A percentile compares a stretch with the other conserved stretches of the same genome.
These are phyloP conservation scores for Lodderomyces metapsilosis DNA, from an alignment of 1,139 yeast species.

Conservation along the genomic window DNA sequence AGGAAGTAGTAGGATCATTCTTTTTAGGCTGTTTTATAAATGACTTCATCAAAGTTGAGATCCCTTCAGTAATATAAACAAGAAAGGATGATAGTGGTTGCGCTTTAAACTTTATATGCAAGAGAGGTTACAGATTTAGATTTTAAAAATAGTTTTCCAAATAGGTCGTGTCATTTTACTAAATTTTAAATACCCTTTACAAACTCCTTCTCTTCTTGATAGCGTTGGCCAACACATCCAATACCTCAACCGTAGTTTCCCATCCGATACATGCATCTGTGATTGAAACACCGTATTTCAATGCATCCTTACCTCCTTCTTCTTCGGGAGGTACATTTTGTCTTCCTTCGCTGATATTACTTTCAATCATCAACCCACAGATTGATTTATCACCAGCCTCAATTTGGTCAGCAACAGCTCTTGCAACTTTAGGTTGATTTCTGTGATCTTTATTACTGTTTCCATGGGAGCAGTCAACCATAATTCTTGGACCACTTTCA, in stretches of 20 bases:
- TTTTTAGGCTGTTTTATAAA: constrained; percentile 46
- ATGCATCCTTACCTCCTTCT: constrained; percentile 57
- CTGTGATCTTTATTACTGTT: constrained; percentile 91
- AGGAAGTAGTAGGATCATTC: constrained; percentile 19
- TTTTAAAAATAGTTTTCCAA: constrained; percentile 1
- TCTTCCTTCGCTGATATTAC: constrained; percentile 88
- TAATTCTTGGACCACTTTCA: constrained; percentile 45
- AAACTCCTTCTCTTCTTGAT: constrained; percentile 71
- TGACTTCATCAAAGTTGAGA: constrained; percentile 37
- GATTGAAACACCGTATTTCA: constrained; percentile 93
- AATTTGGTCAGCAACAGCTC: constrained; percentile 77
- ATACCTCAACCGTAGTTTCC: constrained; percentile 84
- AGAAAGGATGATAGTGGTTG: background rate
- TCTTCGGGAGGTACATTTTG: constrained; percentile 69
- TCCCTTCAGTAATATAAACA: background rate
- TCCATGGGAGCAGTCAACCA: constrained; percentile 98
- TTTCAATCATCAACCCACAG: constrained; percentile 95
- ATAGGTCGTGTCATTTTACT: background rate
- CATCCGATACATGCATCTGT: constrained; percentile 96
- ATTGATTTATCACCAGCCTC: constrained; percentile 74
- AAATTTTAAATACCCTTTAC: constrained; percentile 36
- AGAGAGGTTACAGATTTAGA: background rate
- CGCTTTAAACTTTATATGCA: background rate
- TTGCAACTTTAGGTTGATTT: constrained; percentile 89
- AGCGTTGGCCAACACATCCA: constrained; percentile 75